Conservation (phyloP, 345 rosid species). For the Eucalyptus sp. region DNA sequence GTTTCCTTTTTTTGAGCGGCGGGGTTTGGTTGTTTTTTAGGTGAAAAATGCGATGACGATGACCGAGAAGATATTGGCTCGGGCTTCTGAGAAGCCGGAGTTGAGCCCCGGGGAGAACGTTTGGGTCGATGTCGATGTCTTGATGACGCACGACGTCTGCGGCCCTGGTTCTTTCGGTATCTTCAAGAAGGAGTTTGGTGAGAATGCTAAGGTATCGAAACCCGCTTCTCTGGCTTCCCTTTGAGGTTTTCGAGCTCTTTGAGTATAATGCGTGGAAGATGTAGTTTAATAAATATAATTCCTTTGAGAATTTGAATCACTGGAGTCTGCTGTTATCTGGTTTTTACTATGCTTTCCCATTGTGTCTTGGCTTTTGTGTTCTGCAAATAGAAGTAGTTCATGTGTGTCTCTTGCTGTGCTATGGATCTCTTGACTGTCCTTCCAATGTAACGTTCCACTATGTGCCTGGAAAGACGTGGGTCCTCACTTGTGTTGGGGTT, state of each 20-base stretch:
- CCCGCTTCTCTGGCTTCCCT: background rate
- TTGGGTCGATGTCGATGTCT: conserved; percentile 83
- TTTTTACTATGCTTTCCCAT: background rate
- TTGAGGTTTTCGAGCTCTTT: background rate
- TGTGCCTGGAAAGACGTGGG: background rate
- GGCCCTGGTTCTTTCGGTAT: conserved; percentile 94
- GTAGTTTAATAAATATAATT: too few species aligned
- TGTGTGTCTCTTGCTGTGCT: background rate
- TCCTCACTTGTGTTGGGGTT: background rate
- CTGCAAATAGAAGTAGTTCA: background rate
- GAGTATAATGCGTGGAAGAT: background rate
- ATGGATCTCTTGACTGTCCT: background rate
- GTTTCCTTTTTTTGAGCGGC: background rate
- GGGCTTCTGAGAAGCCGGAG: conserved; percentile 62
- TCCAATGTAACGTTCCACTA: background rate
- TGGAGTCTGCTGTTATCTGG: background rate
- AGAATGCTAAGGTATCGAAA: conserved; percentile 59
- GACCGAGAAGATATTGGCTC: conserved; percentile 93
- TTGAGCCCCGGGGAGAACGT: conserved; percentile 86
- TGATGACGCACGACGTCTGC: conserved; percentile 98
- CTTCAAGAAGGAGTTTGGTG: conserved; percentile 86
- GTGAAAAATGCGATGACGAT: conserved; percentile 90
- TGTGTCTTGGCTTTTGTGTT: background rate
- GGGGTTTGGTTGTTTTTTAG: conserved; percentile 15
- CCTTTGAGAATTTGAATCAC: background rate